phyloP scores from a whole-genome alignment of 257 asterid genomes.

The Solanum chiquidenum region DNA sequence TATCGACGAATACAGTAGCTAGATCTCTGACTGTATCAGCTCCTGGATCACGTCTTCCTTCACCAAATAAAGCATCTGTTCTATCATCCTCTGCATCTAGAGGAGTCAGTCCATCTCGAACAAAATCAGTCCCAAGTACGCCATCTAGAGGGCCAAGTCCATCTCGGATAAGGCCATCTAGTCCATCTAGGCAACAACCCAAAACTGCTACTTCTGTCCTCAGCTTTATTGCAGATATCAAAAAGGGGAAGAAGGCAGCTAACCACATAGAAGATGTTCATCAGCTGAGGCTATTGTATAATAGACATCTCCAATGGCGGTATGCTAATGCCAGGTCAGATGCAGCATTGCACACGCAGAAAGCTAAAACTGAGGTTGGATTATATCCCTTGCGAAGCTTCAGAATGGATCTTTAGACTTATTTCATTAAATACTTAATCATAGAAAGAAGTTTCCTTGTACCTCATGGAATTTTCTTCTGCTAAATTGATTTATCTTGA shows the following conservation, averaged over 20 bases:
- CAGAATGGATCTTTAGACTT: neutral
- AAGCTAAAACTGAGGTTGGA: conserved; percentile 66
- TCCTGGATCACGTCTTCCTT: conserved; percentile 45
- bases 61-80: conserved; percentile 33
- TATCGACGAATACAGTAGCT: conserved; percentile 31
- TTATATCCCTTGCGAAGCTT: neutral
- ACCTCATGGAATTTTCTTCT: neutral
- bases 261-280: conserved; percentile 74
- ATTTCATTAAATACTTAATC: neutral
- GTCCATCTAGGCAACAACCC: conserved; percentile 65
- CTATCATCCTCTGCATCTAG: conserved; percentile 31
- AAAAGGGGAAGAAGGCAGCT: conserved; percentile 56
- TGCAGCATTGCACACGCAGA: conserved; percentile 40
- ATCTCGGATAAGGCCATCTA: conserved; percentile 52
- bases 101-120: conserved; percentile 56
- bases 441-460: neutral
- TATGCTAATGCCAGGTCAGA: conserved; percentile 57
- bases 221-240: conserved; percentile 70
- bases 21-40: conserved; percentile 33
- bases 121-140: conserved; percentile 22
- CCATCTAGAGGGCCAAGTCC: conserved; percentile 74
- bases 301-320: conserved; percentile 87
- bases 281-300: conserved; percentile 61
- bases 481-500: neutral
- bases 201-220: conserved; percentile 63